Evolutionary conservation across 2,329 filamentous ascomycete species (phyloP).

Genomic region (Apiospora arundinis): DNA sequence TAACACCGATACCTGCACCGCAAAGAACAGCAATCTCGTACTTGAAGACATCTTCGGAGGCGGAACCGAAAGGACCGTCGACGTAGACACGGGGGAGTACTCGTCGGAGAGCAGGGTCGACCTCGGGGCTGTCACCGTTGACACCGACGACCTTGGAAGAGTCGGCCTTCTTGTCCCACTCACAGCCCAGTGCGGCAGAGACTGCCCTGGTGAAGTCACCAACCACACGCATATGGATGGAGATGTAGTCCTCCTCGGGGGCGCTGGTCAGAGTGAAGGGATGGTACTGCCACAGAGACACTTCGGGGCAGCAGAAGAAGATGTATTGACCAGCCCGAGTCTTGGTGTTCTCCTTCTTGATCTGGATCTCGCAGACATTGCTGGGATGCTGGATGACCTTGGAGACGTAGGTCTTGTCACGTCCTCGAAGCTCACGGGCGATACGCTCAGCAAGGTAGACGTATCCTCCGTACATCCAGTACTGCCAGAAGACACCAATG

Average conservation of each 20-base stretch:
- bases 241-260: conserved; percentile 89
- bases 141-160: conserved; percentile 74
- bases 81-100: conserved; percentile 82
- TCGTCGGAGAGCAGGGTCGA: conserved; percentile 74
- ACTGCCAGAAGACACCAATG: conserved; percentile 85
- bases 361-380: conserved; percentile 89
- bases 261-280: conserved; percentile 87
- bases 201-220: conserved; percentile 80
- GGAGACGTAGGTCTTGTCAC: conserved; percentile 84
- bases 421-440: conserved; percentile 77
- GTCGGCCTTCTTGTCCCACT: conserved; percentile 65
- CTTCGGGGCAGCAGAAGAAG: conserved; percentile 84
- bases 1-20: conserved; percentile 83
- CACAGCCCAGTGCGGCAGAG: conserved; percentile 75
- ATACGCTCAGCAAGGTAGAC: conserved; percentile 81
- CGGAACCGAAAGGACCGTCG: conserved; percentile 84
- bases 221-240: conserved; percentile 82
- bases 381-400: conserved; percentile 90
- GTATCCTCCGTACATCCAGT: conserved; percentile 86
- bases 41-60: conserved; percentile 89
- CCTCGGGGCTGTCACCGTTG: conserved; percentile 62
- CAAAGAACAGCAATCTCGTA: conserved; percentile 82
- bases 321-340: conserved; percentile 86
- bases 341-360: conserved; percentile 88
- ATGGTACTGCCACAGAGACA: conserved; percentile 89